Evolutionary conservation across 129 eudicot genomes (phyloP).

Genomic region (Helichrysum umbraculigerum): DNA sequence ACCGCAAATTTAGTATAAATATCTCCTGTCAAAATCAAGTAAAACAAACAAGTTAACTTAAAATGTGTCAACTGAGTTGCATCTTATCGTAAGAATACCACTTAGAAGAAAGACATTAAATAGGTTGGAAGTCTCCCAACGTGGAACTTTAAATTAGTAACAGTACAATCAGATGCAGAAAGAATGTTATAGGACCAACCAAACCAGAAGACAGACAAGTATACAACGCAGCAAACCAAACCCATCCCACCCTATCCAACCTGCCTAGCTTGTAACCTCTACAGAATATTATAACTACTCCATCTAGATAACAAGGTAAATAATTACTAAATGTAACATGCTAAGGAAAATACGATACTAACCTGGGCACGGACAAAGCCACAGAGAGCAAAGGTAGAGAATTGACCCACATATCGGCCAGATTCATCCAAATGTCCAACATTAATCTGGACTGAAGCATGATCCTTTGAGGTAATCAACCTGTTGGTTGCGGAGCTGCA

Average conservation of each 20-base stretch:
- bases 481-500: constrained; percentile 77
- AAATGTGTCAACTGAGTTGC: not conserved
- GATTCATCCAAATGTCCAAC: constrained; percentile 65
- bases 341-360: not conserved
- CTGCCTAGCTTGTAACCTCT: not conserved
- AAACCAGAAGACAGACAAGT: no score
- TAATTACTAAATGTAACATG: not conserved
- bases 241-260: not conserved
- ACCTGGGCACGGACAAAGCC: constrained; percentile 74
- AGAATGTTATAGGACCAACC: no score
- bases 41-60: not conserved
- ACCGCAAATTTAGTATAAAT: not conserved
- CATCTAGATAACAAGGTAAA: not conserved
- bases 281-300: not conserved
- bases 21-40: not conserved
- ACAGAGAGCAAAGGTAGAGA: constrained; percentile 65
- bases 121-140: no score
- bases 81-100: not conserved
- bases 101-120: not conserved
- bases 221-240: not conserved
- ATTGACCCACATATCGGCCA: constrained; percentile 53
- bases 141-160: no score
- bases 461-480: constrained; percentile 69
- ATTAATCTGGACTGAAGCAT: constrained; percentile 69
- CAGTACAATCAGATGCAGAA: no score